Evolutionary conservation across 1,284 basidiomycete genomes (phyloP).

Genomic region (Ganoderma lucidum): DNA sequence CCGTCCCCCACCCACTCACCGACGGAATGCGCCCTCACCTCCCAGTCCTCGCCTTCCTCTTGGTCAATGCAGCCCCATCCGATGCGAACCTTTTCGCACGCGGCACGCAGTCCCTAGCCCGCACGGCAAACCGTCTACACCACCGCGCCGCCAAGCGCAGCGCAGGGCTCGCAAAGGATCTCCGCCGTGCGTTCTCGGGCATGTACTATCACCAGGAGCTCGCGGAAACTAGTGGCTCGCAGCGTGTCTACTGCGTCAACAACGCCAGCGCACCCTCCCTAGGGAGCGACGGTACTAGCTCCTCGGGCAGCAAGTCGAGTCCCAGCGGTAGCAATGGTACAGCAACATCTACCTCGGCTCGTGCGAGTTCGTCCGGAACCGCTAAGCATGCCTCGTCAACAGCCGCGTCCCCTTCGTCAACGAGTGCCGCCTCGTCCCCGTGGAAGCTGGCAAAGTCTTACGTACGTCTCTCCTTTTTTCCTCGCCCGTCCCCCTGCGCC

Average conservation of each 20-base stretch:
- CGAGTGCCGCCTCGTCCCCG: conserved; percentile 35
- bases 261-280: conserved; percentile 27
- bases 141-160: conserved; percentile 57
- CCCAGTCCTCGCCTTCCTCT: conserved; percentile 37
- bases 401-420: conserved; percentile 24
- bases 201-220: conserved; percentile 45
- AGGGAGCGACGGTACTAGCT: conserved; percentile 18
- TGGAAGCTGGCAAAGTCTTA: conserved; percentile 42
- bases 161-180: conserved; percentile 67
- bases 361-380: conserved; percentile 32
- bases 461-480: conserved; percentile 31
- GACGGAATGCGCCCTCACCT: conserved; percentile 37
- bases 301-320: conserved; percentile 11
- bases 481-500: not conserved
- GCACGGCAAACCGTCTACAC: conserved; percentile 46
- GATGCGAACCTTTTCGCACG: conserved; percentile 50
- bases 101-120: conserved; percentile 45
- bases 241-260: conserved; percentile 41
- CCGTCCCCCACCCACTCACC: not conserved
- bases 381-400: conserved; percentile 31
- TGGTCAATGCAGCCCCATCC: conserved; percentile 42
- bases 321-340: conserved; percentile 30
- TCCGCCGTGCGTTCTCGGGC: conserved; percentile 65
- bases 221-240: conserved; percentile 23
- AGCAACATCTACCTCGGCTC: conserved; percentile 24